These are phyloP conservation scores for Paracamarosporium sp. DNA, from an alignment of 2,329 filamentous ascomycete species.

Conservation along the genomic window DNA sequence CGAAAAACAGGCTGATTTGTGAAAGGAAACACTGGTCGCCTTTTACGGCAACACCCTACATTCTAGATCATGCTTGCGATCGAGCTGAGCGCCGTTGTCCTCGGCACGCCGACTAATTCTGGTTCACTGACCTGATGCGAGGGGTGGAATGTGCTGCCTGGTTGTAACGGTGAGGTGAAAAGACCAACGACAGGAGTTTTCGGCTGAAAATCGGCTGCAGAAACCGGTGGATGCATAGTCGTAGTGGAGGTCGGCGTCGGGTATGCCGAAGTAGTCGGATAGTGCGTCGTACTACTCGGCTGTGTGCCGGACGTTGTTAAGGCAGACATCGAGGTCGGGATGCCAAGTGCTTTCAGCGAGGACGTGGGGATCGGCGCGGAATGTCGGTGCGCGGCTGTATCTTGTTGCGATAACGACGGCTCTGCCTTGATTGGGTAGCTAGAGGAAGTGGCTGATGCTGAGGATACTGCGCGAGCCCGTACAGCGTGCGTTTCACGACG, in stretches of 20 bases:
- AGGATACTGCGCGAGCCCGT: slow-evolving; percentile 44
- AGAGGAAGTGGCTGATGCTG: slow-evolving; percentile 41
- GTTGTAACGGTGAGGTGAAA: slow-evolving; percentile 41
- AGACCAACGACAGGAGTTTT: slow-evolving; percentile 37
- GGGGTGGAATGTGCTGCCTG: slow-evolving; percentile 25
- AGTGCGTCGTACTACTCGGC: slow-evolving; percentile 20
- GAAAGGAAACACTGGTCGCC: slow-evolving; percentile 4
- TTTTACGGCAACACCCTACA: slow-evolving; percentile 11
- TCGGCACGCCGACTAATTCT: slow-evolving; percentile 42
- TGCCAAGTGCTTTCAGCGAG: slow-evolving; percentile 31
- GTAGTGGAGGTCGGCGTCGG: slow-evolving; percentile 33
- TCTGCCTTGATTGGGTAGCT: slow-evolving; percentile 44
- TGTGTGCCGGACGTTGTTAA: slow-evolving; percentile 32
- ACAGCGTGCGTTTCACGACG: slow-evolving; percentile 49
- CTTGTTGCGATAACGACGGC: slow-evolving; percentile 13
- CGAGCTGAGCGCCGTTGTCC: slow-evolving; percentile 38
- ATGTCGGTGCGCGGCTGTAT: slow-evolving; percentile 32
- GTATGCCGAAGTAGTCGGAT: slow-evolving; percentile 29
- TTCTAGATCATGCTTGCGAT: slow-evolving; percentile 45
- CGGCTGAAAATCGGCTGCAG: slow-evolving; percentile 6
- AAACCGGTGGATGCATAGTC: slow-evolving; percentile 22
- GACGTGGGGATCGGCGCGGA: slow-evolving; percentile 39
- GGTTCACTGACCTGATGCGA: slow-evolving; percentile 42
- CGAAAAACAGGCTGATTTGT: not conserved
- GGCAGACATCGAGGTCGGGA: slow-evolving; percentile 24